These are phyloP conservation scores for Hericium alpestre DNA, from an alignment of 768 basidiomycete genomes.

Conservation along the genomic window DNA sequence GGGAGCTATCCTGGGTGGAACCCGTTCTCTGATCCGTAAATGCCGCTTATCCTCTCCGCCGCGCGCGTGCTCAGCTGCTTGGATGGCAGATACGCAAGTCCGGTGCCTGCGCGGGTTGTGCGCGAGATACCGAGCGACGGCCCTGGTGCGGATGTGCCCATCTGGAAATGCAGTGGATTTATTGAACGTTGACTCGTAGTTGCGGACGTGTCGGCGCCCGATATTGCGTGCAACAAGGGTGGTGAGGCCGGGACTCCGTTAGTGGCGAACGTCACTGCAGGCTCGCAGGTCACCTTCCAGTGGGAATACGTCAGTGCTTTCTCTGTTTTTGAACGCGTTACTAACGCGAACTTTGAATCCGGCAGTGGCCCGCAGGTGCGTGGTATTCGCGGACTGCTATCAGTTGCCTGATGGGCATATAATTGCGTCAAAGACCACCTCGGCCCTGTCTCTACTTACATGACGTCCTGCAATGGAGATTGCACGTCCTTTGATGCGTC, in stretches of 20 bases:
- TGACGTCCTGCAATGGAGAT: constrained; percentile 37
- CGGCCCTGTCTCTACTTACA: constrained; percentile 42
- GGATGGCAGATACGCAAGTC: constrained; percentile 13
- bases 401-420: background rate
- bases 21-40: constrained; percentile 20
- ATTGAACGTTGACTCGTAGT: constrained; percentile 5
- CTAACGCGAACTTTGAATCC: background rate
- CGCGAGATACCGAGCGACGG: constrained; percentile 23
- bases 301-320: constrained; percentile 27
- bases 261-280: constrained; percentile 29
- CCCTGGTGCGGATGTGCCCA: constrained; percentile 12
- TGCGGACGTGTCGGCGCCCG: constrained; percentile 20
- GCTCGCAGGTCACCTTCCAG: constrained; percentile 31
- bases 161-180: too few species aligned
- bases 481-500: constrained; percentile 25
- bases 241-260: constrained; percentile 24
- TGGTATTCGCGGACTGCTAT: background rate
- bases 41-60: background rate
- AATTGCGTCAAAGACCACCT: constrained; percentile 28
- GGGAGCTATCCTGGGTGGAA: constrained; percentile 17
- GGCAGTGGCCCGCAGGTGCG: constrained; percentile 18
- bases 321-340: background rate
- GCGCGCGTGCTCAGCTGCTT: background rate
- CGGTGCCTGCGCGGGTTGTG: constrained; percentile 18
- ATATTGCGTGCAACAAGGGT: constrained; percentile 34